These are phyloP conservation scores for Paracorniculantispora psalliotae DNA, from an alignment of 2,329 filamentous ascomycete species.

Conservation along the genomic window DNA sequence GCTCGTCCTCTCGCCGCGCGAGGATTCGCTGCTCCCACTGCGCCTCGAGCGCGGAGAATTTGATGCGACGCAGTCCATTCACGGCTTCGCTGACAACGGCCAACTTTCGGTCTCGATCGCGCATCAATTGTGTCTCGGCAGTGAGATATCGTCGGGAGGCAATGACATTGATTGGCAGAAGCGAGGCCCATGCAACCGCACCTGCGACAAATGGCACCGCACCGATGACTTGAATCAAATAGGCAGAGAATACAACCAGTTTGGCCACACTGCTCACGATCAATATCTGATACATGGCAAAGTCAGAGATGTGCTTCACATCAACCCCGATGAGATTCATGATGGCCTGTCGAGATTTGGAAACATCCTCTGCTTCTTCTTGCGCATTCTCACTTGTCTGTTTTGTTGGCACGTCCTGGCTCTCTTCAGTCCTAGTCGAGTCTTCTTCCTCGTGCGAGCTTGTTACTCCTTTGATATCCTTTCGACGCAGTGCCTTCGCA, in stretches of 20 bases:
- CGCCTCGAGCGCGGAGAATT: slow-evolving; percentile 70
- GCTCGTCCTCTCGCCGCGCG: slow-evolving; percentile 58
- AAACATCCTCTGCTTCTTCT: slow-evolving; percentile 34
- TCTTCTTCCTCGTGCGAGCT: slow-evolving; percentile 28
- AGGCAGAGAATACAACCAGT: slow-evolving; percentile 59
- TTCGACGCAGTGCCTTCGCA: slow-evolving; percentile 69
- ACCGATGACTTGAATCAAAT: slow-evolving; percentile 66
- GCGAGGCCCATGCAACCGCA: slow-evolving; percentile 56
- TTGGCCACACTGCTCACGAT: slow-evolving; percentile 60
- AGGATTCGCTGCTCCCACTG: slow-evolving; percentile 70
- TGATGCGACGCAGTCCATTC: slow-evolving; percentile 77
- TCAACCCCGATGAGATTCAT: slow-evolving; percentile 76
- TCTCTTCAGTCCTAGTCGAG: no score
- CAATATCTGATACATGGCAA: slow-evolving; percentile 59
- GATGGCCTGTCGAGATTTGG: slow-evolving; percentile 58
- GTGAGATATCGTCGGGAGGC: slow-evolving; percentile 59
- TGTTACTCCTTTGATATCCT: slow-evolving; percentile 64
- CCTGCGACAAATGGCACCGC: slow-evolving; percentile 65
- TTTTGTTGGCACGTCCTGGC: slow-evolving; percentile 14
- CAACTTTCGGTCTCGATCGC: slow-evolving; percentile 68
- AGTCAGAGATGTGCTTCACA: slow-evolving; percentile 62
- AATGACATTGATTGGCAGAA: slow-evolving; percentile 64
- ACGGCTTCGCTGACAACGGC: slow-evolving; percentile 70
- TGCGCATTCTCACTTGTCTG: slow-evolving; percentile 34
- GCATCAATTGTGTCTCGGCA: slow-evolving; percentile 69